Evolutionary conservation across 176 grass and related monocot genomes (phyloP), one percentile per base, ranked within the genome.

Genomic region (Thalia dealbata): DNA sequence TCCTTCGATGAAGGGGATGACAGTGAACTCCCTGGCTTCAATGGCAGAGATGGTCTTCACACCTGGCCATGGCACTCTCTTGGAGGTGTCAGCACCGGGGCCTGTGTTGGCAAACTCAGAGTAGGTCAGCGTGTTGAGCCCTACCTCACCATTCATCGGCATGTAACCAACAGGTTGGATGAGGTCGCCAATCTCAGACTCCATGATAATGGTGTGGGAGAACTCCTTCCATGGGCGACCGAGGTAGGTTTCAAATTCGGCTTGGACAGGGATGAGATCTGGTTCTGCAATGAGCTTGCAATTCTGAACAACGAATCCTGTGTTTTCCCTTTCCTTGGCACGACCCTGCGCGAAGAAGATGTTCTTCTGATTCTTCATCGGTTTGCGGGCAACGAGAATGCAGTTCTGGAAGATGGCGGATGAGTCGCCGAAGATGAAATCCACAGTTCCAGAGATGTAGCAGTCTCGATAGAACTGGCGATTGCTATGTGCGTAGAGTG

Each of bases 321-420:
- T 92, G 82, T 69, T 80, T 96, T 84, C 21, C 78, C 80, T 2
- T 69, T 64, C 73, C 78, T 70, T 21, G 71, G 60, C 32, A 41
- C 93, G 89, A 41, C 93, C 93, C 73, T 96, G 93, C 59, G 93
- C 93, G 3, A 90, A 85, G 45, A 77, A 81, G 78, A 96, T 90
- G 82, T 90, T 90, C 68, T 92, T 87, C 74, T 96, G 93, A 85
- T 86, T 90, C 78, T 88, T 84, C 23, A 96, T 58, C 0, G 89
- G 89, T 59, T 89, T 84, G 25, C 89, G 89, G 35, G 90, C 78
- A 0, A 80, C 70, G 78, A 96, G 16, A 70, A 96, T 71, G 80
- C 93, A 96, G 78, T 92, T 92, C 81, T 96, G 93, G 84, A 96
- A 92, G 73, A 96, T 69, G 14, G 93, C 89, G n/a, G 89, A 84